A percentile compares a stretch with the other conserved stretches of the same genome.
These are phyloP conservation scores for Podospora conica DNA, from an alignment of 495 filamentous ascomycete genomes.

Conservation along the genomic window DNA sequence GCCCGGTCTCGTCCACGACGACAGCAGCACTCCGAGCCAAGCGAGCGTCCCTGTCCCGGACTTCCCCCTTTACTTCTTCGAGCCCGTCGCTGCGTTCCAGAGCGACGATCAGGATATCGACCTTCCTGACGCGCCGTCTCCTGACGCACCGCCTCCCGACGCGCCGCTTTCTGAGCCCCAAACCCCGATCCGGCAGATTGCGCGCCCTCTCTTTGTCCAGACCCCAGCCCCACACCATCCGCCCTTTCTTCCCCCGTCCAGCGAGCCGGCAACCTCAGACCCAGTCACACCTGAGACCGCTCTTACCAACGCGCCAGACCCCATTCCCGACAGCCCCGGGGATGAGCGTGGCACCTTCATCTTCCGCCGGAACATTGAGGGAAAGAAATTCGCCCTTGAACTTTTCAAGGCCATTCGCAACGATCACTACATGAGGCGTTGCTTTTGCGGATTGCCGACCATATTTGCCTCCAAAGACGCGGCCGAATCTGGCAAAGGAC, in stretches of 20 bases:
- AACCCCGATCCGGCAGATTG: not conserved
- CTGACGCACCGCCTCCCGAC: not conserved
- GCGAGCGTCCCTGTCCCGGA: not conserved
- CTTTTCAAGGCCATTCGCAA: conserved; percentile 24
- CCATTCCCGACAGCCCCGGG: conserved; percentile 6
- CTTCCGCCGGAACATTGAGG: conserved; percentile 13
- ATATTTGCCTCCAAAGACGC: conserved; percentile 21
- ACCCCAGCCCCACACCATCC: not conserved
- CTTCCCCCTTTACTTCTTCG: not conserved
- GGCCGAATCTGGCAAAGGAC: conserved; percentile 19
- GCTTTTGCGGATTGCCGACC: conserved; percentile 18
- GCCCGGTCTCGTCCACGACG: not conserved
- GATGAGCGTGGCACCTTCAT: conserved; percentile 9
- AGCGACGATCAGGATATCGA: not conserved
- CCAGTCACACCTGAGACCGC: not conserved
- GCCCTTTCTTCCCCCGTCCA: not conserved
- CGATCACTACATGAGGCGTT: conserved; percentile 23
- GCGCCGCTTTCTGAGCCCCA: not conserved
- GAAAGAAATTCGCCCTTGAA: conserved; percentile 18
- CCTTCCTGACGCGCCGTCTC: not conserved
- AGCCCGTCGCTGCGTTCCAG: not conserved
- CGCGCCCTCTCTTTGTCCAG: not conserved
- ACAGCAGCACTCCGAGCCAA: not conserved
- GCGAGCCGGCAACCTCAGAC: not conserved
- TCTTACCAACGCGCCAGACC: not conserved